phyloP scores from a whole-genome alignment of 2,329 filamentous ascomycete species.

The Monosporascus sp. region DNA sequence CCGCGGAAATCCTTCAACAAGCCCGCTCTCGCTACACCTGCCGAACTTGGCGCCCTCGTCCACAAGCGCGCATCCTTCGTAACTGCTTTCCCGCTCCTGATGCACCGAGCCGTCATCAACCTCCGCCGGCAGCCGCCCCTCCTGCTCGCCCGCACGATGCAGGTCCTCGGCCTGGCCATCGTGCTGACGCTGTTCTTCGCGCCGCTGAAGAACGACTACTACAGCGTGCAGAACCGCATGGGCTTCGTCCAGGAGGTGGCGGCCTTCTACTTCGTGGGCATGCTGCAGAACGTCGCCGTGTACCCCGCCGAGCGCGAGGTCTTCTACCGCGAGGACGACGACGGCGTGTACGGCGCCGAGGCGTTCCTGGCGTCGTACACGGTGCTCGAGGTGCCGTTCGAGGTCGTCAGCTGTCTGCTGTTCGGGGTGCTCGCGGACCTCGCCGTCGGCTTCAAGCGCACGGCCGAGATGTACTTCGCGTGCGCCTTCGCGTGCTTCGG shows the following conservation, averaged over 20 bases:
- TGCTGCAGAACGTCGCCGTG: conserved; percentile 73
- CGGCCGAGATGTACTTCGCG: conserved; percentile 61
- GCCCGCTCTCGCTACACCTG: conserved; percentile 56
- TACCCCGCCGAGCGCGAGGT: conserved; percentile 70
- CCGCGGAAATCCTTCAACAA: conserved; percentile 40
- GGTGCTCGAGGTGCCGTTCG: conserved; percentile 66
- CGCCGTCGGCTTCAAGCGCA: conserved; percentile 60
- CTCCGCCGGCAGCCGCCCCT: conserved; percentile 61
- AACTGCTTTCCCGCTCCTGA: conserved; percentile 61
- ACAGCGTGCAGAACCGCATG: conserved; percentile 66
- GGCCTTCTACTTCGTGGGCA: conserved; percentile 69
- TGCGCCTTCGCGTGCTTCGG: conserved; percentile 66
- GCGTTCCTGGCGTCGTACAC: conserved; percentile 69
- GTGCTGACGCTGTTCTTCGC: conserved; percentile 67
- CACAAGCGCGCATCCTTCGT: conserved; percentile 58
- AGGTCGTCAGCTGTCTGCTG: conserved; percentile 59
- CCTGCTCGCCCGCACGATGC: conserved; percentile 60
- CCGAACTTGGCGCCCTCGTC: conserved; percentile 65
- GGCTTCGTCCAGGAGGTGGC: conserved; percentile 70
- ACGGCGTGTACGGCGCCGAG: conserved; percentile 66
- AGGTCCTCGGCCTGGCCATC: conserved; percentile 59
- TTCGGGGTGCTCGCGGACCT: conserved; percentile 62
- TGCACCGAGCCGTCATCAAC: conserved; percentile 65
- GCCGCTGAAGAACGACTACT: conserved; percentile 64
- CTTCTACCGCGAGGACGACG: conserved; percentile 72